These are phyloP conservation scores for Fusarium graminum DNA, from an alignment of 2,329 filamentous ascomycete species.

Conservation along the genomic window DNA sequence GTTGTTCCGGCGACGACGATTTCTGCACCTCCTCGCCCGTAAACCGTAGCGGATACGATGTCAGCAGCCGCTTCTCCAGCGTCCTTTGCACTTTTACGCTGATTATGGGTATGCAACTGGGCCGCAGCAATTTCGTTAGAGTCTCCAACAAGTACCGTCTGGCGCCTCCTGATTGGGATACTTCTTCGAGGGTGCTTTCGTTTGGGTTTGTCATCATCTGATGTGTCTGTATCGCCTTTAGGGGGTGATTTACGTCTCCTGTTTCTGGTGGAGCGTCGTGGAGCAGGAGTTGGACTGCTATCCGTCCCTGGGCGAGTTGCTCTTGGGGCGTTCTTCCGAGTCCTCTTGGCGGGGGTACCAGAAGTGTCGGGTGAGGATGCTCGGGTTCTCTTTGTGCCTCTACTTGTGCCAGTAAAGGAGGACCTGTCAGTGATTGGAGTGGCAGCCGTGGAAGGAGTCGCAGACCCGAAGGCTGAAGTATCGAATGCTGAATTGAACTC, in stretches of 20 bases:
- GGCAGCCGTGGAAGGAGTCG: background rate
- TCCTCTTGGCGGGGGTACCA: constrained; percentile 6
- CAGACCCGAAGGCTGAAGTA: background rate
- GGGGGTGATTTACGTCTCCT: no score
- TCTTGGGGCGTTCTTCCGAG: background rate
- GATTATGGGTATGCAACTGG: background rate
- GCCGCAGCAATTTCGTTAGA: background rate
- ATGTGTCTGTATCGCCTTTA: no score
- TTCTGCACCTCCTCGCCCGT: background rate
- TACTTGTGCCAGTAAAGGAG: background rate
- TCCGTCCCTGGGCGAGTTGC: background rate
- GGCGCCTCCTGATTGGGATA: background rate
- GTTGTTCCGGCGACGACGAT: background rate
- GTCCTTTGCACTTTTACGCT: background rate
- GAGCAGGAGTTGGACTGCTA: background rate
- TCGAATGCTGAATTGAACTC: background rate
- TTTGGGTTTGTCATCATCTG: background rate
- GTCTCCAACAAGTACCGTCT: background rate
- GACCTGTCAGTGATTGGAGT: background rate
- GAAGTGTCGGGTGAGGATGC: background rate
- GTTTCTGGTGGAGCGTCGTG: no score
- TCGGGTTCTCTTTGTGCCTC: constrained; percentile 9
- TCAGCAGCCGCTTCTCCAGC: background rate
- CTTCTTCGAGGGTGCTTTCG: background rate
- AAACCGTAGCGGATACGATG: background rate